These are phyloP conservation scores for Phaseolus coccineus DNA, from an alignment of 331 rosid species.

Conservation along the genomic window DNA sequence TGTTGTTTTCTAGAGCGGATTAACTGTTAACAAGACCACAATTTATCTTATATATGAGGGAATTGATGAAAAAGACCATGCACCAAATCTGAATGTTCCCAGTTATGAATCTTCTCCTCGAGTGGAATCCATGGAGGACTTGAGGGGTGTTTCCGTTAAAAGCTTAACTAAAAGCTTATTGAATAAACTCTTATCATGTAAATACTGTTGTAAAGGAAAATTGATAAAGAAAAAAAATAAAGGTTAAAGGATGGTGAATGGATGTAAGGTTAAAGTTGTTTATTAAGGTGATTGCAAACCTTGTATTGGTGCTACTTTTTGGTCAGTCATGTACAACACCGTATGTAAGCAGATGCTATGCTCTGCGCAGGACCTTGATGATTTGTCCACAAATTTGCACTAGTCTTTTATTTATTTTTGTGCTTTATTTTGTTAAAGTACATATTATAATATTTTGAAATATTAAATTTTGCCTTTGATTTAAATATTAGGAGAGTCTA, in stretches of 20 bases:
- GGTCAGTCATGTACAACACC: too few species aligned
- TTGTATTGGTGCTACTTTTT: not conserved
- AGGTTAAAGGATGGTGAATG: not conserved
- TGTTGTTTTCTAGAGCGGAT: slow-evolving; percentile 1
- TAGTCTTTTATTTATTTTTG: too few species aligned
- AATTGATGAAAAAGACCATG: not conserved
- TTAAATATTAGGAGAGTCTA: too few species aligned
- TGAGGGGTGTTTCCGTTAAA: not conserved
- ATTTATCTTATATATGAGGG: slow-evolving; percentile 16
- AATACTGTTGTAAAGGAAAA: not conserved
- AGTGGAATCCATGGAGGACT: not conserved
- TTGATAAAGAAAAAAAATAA: not conserved
- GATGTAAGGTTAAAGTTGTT: not conserved
- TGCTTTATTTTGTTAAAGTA: too few species aligned
- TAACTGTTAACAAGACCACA: slow-evolving; percentile 30
- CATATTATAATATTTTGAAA: too few species aligned
- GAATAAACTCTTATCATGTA: not conserved
- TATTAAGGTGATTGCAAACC: not conserved
- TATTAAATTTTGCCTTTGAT: too few species aligned
- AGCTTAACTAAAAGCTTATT: not conserved
- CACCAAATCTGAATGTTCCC: not conserved
- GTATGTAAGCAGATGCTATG: too few species aligned
- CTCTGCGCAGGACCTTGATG: too few species aligned
- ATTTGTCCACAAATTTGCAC: too few species aligned
- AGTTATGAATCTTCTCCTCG: not conserved